Evolutionary conservation across 805 yeast genomes (phyloP), one percentile per base, ranked within the genome.

Genomic region (Brettanomyces custersianus): DNA sequence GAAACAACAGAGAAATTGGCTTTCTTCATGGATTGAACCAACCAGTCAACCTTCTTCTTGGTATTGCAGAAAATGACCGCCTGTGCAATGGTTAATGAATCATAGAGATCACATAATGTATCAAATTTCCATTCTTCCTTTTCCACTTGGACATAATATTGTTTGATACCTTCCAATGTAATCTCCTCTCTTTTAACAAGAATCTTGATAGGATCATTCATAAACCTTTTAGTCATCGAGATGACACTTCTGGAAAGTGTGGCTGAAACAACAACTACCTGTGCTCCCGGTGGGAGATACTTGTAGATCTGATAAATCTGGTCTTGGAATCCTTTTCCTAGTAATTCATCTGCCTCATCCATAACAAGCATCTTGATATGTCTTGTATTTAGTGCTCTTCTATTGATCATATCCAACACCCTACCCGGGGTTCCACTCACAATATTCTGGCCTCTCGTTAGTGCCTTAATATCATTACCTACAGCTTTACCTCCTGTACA

Each of bases 351-450:
- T 55, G 97, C 97, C 71, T 90, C 98, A 68, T 90, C 98, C 56
- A 92, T 72, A 58, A 90, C 79, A 66, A 92, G 76, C 94, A 92
- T 86, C 71, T 87, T 86, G 55, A 92, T 72, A 62, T 79, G 72
- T 52, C 84, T 75, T 45, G 95, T 80, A 59, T 68, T 77, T 63
- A 92, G 77, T 65, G 69, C 71, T 55, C 95, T 74, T 61, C 96
- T 77, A 65, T 84, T 83, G 58, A 92, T 88, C 90, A 92, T 86
- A 63, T 92, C 97, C 54, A 70, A 75, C 46, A 92, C 96, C 68
- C 98, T 79, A 57, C 98, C 98, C 51, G 98, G 98, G 41, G 98
- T 92, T 59, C 97, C 98, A 53, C 87, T 90, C 40, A 92, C 94
- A 40, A 90, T 74, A 67, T 90, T 96, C 46, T 83, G 94, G 49